Evolutionary conservation across 768 basidiomycete species (phyloP), one percentile per base, ranked within the genome.

Genomic region (Tubosaeta sp.): DNA sequence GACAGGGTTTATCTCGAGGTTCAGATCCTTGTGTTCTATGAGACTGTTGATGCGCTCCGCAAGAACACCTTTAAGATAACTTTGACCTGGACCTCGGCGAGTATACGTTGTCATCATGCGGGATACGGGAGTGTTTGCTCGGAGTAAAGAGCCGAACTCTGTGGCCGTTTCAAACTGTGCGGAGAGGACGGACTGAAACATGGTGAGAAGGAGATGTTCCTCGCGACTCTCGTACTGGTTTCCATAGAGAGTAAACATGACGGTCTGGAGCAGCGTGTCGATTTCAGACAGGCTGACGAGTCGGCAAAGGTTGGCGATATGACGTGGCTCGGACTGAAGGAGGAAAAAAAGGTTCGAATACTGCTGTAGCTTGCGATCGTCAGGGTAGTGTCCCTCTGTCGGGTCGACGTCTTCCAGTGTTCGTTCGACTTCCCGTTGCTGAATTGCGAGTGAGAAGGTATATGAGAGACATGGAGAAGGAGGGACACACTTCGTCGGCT

Each of bases 21-120:
- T 98, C 59, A 99, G 84, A 68, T 98, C 97, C 74, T 97, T 98
- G 77, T 98, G 97, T 69, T 99, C 97, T 62, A 99, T 98, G 59
- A 99, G 76, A 62, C 91, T 93, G 73, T 99, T 98, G 72, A 99
- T 98, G 58, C 95, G 85, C 66, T 99, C 97, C 25, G 97, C 95
- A 43, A 99, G 79, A 27, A 98, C 95, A 57, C 88, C 87, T 78
- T 99, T 99, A 58, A 99, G 84, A 70, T 98, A 99, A 62, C 92
- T 94, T 71, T 98, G 97, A 51, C 97, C 97, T 1, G 97, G 97
- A 52, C 97, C 97, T 50, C 97, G 88, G 54, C 97, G 90, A 48
- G 97, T 98, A 72, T 99, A 99, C 17, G 97, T 98, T 42, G 97
- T 99, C 97, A 99, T 99, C 97, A 99, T 99, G 35, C 97, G 87